A percentile compares a stretch with the other conserved stretches of the same genome.
Conservation (phyloP, 106 monocot species). For the Phalaenopsis aphrodite region DNA sequence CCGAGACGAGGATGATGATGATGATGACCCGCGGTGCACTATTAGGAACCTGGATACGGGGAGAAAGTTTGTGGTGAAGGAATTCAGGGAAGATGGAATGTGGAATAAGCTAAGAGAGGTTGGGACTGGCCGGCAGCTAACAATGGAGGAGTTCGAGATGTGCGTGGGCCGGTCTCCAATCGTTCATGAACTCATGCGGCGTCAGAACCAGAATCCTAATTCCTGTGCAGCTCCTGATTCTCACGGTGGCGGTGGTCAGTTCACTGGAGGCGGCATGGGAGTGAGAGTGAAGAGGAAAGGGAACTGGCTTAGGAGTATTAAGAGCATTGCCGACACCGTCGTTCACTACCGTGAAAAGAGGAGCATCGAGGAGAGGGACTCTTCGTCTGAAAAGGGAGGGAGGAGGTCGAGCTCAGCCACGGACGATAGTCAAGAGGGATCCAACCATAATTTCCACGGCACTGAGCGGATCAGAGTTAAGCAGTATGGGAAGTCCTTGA, state of each 20-base stretch:
- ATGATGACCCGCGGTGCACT: slow-evolving; percentile 29
- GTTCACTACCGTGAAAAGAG: slow-evolving; percentile 23
- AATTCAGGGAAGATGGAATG: slow-evolving; percentile 66
- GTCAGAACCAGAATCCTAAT: slow-evolving; percentile 35
- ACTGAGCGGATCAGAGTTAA: slow-evolving; percentile 55
- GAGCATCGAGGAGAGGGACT: slow-evolving; percentile 54
- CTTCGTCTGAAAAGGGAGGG: slow-evolving; percentile 42
- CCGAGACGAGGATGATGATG: slow-evolving; percentile 6
- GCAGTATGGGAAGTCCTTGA: slow-evolving; percentile 55
- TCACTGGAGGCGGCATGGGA: slow-evolving; percentile 1
- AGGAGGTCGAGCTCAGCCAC: slow-evolving; percentile 71
- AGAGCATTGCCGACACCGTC: slow-evolving; percentile 24
- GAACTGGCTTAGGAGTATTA: slow-evolving; percentile 52
- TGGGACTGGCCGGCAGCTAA: slow-evolving; percentile 68
- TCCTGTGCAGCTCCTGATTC: neutral
- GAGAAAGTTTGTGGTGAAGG: slow-evolving; percentile 79
- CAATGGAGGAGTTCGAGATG: slow-evolving; percentile 81
- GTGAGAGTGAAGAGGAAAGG: slow-evolving; percentile 24
- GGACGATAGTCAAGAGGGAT: slow-evolving; percentile 64
- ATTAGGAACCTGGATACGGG: slow-evolving; percentile 84
- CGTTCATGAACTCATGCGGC: slow-evolving; percentile 85
- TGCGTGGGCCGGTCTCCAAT: slow-evolving; percentile 79
- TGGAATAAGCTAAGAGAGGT: slow-evolving; percentile 64
- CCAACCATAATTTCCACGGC: slow-evolving; percentile 16
- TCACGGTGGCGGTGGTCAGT: neutral